Percentiles rank a stretch among this genome's conserved stretches.
Conservation (phyloP, 495 filamentous ascomycete genomes). For the Daldinia concentrica region DNA sequence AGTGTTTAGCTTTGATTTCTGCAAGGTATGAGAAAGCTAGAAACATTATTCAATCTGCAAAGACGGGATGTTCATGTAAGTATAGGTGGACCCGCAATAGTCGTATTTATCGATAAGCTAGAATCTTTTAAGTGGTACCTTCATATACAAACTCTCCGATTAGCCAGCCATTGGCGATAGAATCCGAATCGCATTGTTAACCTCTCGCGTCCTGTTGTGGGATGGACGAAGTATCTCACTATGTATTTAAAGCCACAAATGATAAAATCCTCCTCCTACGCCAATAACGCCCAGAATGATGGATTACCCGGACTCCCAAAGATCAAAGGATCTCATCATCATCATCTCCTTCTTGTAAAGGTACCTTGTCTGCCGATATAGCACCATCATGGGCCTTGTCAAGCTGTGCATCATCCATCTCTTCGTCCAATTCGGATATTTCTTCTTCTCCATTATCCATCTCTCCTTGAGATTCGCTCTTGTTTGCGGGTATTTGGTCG, state of each 20-base stretch:
- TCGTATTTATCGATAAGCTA: neutral
- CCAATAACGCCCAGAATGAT: slow-evolving; percentile 25
- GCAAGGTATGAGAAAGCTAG: neutral
- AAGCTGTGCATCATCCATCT: slow-evolving; percentile 46
- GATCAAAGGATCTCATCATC: slow-evolving; percentile 44
- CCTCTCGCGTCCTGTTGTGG: neutral
- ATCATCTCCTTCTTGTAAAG: slow-evolving; percentile 28
- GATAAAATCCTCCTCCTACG: slow-evolving; percentile 13
- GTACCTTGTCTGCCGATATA: neutral
- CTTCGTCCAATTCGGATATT: slow-evolving; percentile 51
- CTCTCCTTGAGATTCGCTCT: slow-evolving; percentile 6
- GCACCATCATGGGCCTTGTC: slow-evolving; percentile 10
- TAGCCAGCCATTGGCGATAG: neutral
- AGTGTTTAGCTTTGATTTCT: neutral
- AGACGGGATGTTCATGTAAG: neutral
- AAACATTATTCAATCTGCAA: slow-evolving; percentile 1
- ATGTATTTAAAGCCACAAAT: neutral
- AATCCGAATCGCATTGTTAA: neutral
- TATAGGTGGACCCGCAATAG: neutral
- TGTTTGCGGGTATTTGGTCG: slow-evolving; percentile 47
- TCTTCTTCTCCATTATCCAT: slow-evolving; percentile 22
- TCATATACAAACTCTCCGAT: neutral
- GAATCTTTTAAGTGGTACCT: neutral
- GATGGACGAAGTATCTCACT: neutral
- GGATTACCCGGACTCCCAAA: neutral